Evolutionary conservation across 2,329 filamentous ascomycete species (phyloP), one percentile per base, ranked within the genome.

Genomic region (Trichothecium sympodiale): DNA sequence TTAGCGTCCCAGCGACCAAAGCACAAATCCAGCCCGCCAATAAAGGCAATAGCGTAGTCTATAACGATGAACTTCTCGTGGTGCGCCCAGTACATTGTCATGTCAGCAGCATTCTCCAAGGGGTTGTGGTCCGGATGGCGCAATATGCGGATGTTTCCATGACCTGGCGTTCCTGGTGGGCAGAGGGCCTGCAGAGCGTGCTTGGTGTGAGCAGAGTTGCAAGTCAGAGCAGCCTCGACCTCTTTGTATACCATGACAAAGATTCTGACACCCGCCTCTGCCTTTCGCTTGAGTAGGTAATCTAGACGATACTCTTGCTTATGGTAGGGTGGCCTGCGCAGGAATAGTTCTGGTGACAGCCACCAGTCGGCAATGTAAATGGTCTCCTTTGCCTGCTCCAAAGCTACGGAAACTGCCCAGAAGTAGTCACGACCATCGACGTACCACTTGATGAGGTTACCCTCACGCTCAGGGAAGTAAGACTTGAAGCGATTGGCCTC

Each of bases 291-390:
- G 39, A 98, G 63, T 10, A 93, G 64, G 42, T 84, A 77, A 56
- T 98, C 91, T 14, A 98, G 61, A 9, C 89, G 74, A 74, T 80
- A 95, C 59, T 94, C 74, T 54, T 93, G 84, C 45, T 87, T 82
- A 51, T 71, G 71, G 45, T 81, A 80, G 0, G 91, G 84, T 2
- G 91, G 88, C 15, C 91, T 73, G 27, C 91, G 77, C 42, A 98
- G 59, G 59, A 89, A 94, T 42, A 91, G 61, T 57, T 91, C 84
- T 0, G 85, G 91, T 4, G 84, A 93, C 12, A 96, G 65, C 91
- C 91, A 96, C 91, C 89, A 98, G 52, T 96, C 91, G 40, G 71
- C 82, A 45, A 98, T 93, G 58, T 96, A 98, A 47, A 98, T 95
- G 31, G 82, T 81, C 60, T 96, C 89, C 51, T 83, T 83, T 27